Evolutionary conservation across 495 filamentous ascomycete species (phyloP).

Genomic region (Mycothermus thermophilus): DNA sequence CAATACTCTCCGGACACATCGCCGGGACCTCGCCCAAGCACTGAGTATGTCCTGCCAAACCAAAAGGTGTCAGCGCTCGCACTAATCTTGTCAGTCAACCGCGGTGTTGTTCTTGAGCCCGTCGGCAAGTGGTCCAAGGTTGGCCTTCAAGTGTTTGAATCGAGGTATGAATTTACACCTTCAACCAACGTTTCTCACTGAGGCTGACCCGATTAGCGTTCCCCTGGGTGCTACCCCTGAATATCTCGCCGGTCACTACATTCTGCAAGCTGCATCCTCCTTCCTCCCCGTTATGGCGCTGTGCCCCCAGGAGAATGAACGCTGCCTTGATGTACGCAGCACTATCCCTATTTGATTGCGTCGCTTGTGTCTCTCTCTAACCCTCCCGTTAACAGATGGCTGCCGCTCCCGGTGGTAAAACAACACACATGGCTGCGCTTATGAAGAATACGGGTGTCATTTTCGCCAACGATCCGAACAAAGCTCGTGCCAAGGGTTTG

Average conservation of each 20-base stretch:
- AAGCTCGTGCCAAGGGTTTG: slow-evolving; percentile 82
- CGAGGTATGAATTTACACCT: slow-evolving; percentile 25
- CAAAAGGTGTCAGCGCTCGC: neutral
- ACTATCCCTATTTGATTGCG: neutral
- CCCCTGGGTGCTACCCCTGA: slow-evolving; percentile 96
- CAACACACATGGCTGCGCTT: slow-evolving; percentile 85
- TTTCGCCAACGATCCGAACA: slow-evolving; percentile 94
- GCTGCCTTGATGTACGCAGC: slow-evolving; percentile 42
- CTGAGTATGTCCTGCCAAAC: slow-evolving; percentile 35
- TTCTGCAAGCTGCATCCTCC: slow-evolving; percentile 89
- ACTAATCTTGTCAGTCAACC: slow-evolving; percentile 46
- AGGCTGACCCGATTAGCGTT: slow-evolving; percentile 29
- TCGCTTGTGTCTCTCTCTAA: slow-evolving; percentile 1
- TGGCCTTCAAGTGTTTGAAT: slow-evolving; percentile 90
- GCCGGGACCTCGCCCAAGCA: slow-evolving; percentile 80
- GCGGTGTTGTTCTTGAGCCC: slow-evolving; percentile 88
- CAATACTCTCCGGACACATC: slow-evolving; percentile 86
- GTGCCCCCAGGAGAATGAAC: slow-evolving; percentile 82
- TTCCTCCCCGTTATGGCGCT: slow-evolving; percentile 98
- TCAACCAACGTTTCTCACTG: neutral
- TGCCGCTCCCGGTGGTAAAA: slow-evolving; percentile 94
- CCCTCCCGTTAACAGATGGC: slow-evolving; percentile 53
- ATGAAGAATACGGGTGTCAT: slow-evolving; percentile 98
- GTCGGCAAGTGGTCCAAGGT: slow-evolving; percentile 99
- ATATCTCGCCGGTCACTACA: slow-evolving; percentile 94